Evolutionary conservation across 1,284 basidiomycete genomes (phyloP).

Genomic region (Trametes hirsuta): DNA sequence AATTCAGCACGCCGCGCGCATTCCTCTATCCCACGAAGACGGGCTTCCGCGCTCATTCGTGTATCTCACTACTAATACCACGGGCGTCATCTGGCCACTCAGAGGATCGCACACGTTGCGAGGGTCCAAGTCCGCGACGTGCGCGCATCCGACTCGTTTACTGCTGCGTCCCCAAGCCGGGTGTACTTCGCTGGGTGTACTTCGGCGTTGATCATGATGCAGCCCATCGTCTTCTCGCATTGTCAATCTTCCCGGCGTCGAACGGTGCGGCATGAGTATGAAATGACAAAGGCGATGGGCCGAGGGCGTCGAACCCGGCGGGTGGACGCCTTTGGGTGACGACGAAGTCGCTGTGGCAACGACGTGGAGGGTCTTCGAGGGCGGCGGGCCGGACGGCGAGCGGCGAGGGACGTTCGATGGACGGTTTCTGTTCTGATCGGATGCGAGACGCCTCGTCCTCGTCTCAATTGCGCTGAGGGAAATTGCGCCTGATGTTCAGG

Average conservation of each 20-base stretch:
- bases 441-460: background rate
- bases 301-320: background rate
- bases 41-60: no score
- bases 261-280: background rate
- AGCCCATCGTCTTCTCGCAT: no score
- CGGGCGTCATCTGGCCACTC: background rate
- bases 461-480: background rate
- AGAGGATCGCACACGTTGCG: background rate
- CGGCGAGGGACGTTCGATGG: background rate
- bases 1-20: no score
- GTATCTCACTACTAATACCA: no score
- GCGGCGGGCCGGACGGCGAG: background rate
- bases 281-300: background rate
- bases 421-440: constrained; percentile 7
- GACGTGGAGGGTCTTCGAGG: background rate
- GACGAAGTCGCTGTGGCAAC: constrained; percentile 19
- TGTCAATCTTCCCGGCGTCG: no score
- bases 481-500: background rate
- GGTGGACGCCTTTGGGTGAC: background rate
- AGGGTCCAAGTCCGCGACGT: no score
- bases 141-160: background rate
- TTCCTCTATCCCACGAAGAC: no score
- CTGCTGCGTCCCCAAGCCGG: background rate
- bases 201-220: no score
- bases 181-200: background rate